Base-by-base conservation (phyloP, 768 basidiomycete species). In the Brasilioporus rufonigricans region DNA sequence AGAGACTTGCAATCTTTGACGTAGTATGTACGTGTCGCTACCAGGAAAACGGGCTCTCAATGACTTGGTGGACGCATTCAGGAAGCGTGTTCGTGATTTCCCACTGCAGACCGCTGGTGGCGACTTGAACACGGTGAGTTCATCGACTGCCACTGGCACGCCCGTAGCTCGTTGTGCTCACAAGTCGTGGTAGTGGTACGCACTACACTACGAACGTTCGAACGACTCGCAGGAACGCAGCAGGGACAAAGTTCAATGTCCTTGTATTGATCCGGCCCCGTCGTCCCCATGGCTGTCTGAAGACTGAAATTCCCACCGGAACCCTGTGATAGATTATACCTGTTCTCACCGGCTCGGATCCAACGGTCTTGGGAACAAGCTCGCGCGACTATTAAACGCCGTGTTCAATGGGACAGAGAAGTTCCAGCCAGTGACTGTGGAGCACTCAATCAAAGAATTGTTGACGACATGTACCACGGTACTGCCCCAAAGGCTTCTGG, bases 141-240 rank as follows among this genome's bases (percentile, higher is more conserved):
- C 29, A 23, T 58, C 38, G 26, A 23, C 46, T 48, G 33, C 41
- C 54, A 39, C 51, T 48, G 38, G 32, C 59, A 52, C 31, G 44
- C 55, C 27, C 14, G 36, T 29, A 19, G 46, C n/a, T 43, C 58
- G n/a, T 27, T 40, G 46, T 29, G 19, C 21, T 40, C 46, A 47
- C n/a, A 39, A 10, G 38, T 21, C n/a, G 38, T 21, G 19, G 38
- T 19, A 8, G 38, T 39, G n/a, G 38, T 21, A 39, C n/a, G 36
- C n/a, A n/a, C n/a, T n/a, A 38, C 16, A 4, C 4, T 6, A 16
- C 35, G n/a, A 39, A 39, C 38, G 19, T 39, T 39, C 35, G 38
- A 39, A 19, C 38, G 23, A 18, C 27, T 14, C 33, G 21, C 21
- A 43, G 18, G 32, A 44, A 27, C 39, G 27, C 16, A 53, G 41